Percentiles rank a stretch among this genome's conserved stretches.
These are phyloP conservation scores for Lipomyces anomalus DNA, from an alignment of 805 yeast species.

Conservation along the genomic window DNA sequence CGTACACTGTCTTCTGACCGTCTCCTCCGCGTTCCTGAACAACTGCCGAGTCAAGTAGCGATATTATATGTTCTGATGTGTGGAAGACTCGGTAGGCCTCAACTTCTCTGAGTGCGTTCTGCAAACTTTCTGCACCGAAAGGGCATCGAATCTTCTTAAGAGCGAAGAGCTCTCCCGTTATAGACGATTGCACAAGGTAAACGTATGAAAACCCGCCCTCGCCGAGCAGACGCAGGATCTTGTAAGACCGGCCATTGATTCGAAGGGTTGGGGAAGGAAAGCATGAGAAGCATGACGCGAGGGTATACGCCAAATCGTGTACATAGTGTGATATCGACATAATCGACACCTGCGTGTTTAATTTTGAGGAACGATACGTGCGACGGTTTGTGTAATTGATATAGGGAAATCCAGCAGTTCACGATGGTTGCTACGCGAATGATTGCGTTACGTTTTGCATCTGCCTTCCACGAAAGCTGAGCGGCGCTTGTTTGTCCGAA, in stretches of 20 bases:
- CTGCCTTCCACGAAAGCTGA: no score
- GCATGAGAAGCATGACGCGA: slow-evolving; percentile 37
- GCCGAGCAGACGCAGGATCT: slow-evolving; percentile 66
- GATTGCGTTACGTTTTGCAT: no score
- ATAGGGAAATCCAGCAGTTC: no score
- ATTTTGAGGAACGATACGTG: no score
- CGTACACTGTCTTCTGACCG: slow-evolving; percentile 73
- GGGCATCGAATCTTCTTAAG: slow-evolving; percentile 84
- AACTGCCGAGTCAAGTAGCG: slow-evolving; percentile 63
- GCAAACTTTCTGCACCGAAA: slow-evolving; percentile 71
- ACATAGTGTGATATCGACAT: slow-evolving; percentile 19
- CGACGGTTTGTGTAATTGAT: no score
- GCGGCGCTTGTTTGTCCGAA: no score
- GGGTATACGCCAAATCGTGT: slow-evolving; percentile 29
- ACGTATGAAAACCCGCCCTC: slow-evolving; percentile 90
- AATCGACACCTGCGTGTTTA: background rate
- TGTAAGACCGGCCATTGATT: slow-evolving; percentile 58
- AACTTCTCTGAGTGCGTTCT: slow-evolving; percentile 70
- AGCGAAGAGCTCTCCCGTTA: slow-evolving; percentile 52
- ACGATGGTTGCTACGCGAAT: no score
- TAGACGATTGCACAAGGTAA: slow-evolving; percentile 56
- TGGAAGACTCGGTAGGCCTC: slow-evolving; percentile 66
- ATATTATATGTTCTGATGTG: slow-evolving; percentile 56
- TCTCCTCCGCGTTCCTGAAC: slow-evolving; percentile 53
- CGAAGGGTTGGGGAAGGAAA: slow-evolving; percentile 49